Conservation (phyloP, 2,329 filamentous ascomycete species). For the Huntiella decipiens region DNA sequence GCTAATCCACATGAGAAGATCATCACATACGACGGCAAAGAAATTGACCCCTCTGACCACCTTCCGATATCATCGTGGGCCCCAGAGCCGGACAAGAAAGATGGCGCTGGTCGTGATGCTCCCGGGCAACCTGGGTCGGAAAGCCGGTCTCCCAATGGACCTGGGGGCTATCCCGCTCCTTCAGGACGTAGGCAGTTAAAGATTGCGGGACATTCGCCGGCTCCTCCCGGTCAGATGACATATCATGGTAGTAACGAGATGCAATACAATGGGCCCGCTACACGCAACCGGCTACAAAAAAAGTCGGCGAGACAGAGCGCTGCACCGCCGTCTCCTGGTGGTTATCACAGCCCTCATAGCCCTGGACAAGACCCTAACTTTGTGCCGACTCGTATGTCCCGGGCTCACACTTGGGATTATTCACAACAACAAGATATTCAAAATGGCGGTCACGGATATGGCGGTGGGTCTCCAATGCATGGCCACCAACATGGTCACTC, state of each 20-base stretch:
- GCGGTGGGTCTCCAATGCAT: not conserved
- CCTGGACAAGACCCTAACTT: conserved; percentile 15
- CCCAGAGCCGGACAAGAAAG: conserved; percentile 43
- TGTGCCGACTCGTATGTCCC: conserved; percentile 24
- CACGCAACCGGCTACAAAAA: conserved; percentile 45
- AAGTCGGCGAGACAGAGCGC: conserved; percentile 30
- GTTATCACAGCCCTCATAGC: not conserved
- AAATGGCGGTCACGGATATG: not conserved
- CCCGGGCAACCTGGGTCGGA: conserved; percentile 23
- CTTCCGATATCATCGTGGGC: conserved; percentile 61
- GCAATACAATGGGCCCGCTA: conserved; percentile 14
- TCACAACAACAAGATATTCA: conserved; percentile 10
- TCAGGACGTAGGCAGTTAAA: conserved; percentile 29
- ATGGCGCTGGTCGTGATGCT: conserved; percentile 15
- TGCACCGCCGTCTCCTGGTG: conserved; percentile 18
- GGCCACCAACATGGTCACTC: not conserved
- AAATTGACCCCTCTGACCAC: conserved; percentile 66
- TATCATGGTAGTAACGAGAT: conserved; percentile 15
- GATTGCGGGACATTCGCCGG: conserved; percentile 27
- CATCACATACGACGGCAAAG: conserved; percentile 54
- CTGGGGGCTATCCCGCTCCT: conserved; percentile 17
- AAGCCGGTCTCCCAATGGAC: conserved; percentile 27
- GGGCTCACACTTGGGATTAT: conserved; percentile 33
- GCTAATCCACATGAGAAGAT: conserved; percentile 41
- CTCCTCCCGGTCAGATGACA: conserved; percentile 17